phyloP scores from a whole-genome alignment of 768 basidiomycete genomes.

The Candolleomyces efflorescens region DNA sequence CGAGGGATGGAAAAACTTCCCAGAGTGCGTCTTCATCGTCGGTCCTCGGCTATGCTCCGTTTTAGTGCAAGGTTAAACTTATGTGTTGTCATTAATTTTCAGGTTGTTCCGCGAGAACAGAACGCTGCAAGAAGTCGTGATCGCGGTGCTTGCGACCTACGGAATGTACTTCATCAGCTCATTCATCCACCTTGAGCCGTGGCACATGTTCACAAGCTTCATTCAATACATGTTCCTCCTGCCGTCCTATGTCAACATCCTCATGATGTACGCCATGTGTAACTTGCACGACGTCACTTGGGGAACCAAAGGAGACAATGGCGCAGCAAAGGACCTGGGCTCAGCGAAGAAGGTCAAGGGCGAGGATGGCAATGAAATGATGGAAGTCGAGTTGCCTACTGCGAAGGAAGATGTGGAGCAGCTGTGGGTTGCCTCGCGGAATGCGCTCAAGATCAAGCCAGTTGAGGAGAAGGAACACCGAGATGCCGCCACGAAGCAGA shows the following conservation, averaged over 20 bases:
- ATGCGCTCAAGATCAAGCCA: slow-evolving; percentile 61
- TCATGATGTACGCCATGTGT: slow-evolving; percentile 96
- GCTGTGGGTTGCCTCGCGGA: slow-evolving; percentile 75
- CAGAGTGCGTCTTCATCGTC: slow-evolving; percentile 49
- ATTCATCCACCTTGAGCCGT: slow-evolving; percentile 88
- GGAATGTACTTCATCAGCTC: slow-evolving; percentile 84
- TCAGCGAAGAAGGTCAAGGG: slow-evolving; percentile 86
- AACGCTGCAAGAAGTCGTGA: slow-evolving; percentile 80
- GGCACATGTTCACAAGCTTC: slow-evolving; percentile 97
- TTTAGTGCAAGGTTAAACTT: not conserved
- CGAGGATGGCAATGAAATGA: slow-evolving; percentile 78
- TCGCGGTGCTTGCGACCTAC: slow-evolving; percentile 74
- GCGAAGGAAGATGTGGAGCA: slow-evolving; percentile 84
- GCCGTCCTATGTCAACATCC: slow-evolving; percentile 72
- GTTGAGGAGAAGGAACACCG: slow-evolving; percentile 78
- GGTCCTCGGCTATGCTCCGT: not conserved
- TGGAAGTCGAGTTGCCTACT: slow-evolving; percentile 84
- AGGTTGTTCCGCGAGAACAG: slow-evolving; percentile 60
- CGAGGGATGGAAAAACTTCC: slow-evolving; percentile 72
- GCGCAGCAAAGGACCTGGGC: slow-evolving; percentile 82
- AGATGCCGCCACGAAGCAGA: slow-evolving; percentile 83
- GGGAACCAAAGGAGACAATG: slow-evolving; percentile 94
- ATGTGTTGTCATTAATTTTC: slow-evolving; percentile 3
- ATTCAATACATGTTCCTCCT: slow-evolving; percentile 89
- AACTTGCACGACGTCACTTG: slow-evolving; percentile 86